phyloP scores from a whole-genome alignment of 306 rosid species.

The Cicer bijugum region DNA sequence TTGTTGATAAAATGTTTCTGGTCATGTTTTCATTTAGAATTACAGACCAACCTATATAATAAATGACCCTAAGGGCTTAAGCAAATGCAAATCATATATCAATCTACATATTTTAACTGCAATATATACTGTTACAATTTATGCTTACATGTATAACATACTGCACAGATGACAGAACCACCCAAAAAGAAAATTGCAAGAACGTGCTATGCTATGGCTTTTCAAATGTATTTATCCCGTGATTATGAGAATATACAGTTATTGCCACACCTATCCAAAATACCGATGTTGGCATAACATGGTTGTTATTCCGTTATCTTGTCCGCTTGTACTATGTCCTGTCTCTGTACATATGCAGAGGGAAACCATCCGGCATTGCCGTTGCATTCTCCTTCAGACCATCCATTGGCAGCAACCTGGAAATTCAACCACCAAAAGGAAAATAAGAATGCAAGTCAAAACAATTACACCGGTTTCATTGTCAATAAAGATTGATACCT shows the following conservation, averaged over 20 bases:
- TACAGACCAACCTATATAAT: slow-evolving; percentile 37
- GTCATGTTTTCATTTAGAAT: slow-evolving; percentile 26
- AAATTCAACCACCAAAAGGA: slow-evolving; percentile 6
- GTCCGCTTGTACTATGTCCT: slow-evolving; percentile 62
- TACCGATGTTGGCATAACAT: slow-evolving; percentile 33
- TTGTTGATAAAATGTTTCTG: slow-evolving; percentile 34
- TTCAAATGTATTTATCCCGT: slow-evolving; percentile 39
- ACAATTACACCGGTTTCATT: slow-evolving; percentile 1
- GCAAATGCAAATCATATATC: slow-evolving; percentile 40
- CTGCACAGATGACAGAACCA: slow-evolving; percentile 45
- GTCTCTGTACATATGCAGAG: slow-evolving; percentile 80
- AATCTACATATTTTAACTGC: slow-evolving; percentile 39
- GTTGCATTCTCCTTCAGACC: slow-evolving; percentile 90
- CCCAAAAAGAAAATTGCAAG: slow-evolving; percentile 32
- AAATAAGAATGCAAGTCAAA: slow-evolving; percentile 13
- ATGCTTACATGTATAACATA: slow-evolving; percentile 46
- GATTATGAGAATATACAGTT: slow-evolving; percentile 48
- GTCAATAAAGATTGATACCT: slow-evolving; percentile 22
- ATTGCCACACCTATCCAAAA: slow-evolving; percentile 41
- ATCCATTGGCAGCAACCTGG: slow-evolving; percentile 78
- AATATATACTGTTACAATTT: slow-evolving; percentile 35
- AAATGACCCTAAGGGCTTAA: slow-evolving; percentile 39
- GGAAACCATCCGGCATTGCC: slow-evolving; percentile 96
- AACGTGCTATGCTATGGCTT: slow-evolving; percentile 34
- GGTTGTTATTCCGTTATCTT: slow-evolving; percentile 47